Base-by-base conservation (phyloP, 768 basidiomycete species). In the Lactarius vividus region DNA sequence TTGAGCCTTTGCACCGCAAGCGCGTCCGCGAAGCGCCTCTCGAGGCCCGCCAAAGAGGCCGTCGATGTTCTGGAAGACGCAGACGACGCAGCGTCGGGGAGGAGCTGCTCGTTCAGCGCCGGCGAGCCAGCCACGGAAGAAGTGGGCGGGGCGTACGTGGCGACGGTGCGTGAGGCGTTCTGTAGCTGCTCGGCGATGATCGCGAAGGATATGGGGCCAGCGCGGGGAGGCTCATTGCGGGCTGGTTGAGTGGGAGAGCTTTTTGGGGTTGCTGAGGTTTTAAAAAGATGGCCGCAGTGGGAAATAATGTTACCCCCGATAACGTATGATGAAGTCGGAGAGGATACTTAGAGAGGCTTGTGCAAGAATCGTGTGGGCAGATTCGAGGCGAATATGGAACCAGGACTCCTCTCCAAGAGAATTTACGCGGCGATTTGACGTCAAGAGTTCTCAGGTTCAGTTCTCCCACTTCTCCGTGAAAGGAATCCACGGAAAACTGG, bases 171-270 rank as follows among this genome's bases (percentile, higher is more conserved):
- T 15, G 77, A 77, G n/a, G 80, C 77, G 1, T 75, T 75, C 23
- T 73, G 72, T 61, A 81, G 79, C 71, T 81, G 78, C 31, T 76
- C 74, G 4, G 79, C 78, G 70, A 81, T 78, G 29, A 76, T 73
- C 15, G 74, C 72, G 56, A 81, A 78, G 31, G 79, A 79, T 57
- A 64, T 2, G 63, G 10, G 29, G 42, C 35, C n/a, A 28, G 39
- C 39, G 18, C 9, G 28, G 28, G 28, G 52, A 29, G 52, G 5
- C 6, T 23, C 23, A 53, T 26, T 16, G 49, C n/a, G 23, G 26
- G 49, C n/a, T 1, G 15, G 5, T 23, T 49, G 3, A n/a, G 20
- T 49, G 23, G 23, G 46, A 49, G 9, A 9, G 46, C 8, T 23
- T 49, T 23, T 39, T 11, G 13, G 35, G 13, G 13, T 9, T 37